Evolutionary conservation across 768 basidiomycete species (phyloP).

Genomic region (Cubamyces lactineus): DNA sequence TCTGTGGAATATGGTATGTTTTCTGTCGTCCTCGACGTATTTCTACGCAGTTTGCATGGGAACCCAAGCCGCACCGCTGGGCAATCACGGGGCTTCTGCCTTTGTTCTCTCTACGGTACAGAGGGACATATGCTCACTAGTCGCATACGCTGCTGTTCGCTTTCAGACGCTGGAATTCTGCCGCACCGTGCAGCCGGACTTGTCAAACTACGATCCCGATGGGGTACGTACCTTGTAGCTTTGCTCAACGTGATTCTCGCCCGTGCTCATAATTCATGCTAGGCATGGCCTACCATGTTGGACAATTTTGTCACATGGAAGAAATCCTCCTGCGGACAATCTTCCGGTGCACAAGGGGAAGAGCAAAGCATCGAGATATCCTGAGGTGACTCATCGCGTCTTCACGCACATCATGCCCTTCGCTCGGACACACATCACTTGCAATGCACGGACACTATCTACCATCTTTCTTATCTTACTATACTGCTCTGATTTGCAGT

Average conservation of each 20-base stretch:
- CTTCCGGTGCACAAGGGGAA: neutral
- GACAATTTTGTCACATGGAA: conserved; percentile 82
- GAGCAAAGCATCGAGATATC: neutral
- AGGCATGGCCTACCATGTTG: conserved; percentile 85
- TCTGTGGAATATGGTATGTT: conserved; percentile 79
- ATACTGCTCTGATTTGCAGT: too few species aligned
- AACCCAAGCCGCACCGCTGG: neutral
- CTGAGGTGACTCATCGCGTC: neutral
- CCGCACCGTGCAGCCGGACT: conserved; percentile 55
- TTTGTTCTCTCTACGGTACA: neutral
- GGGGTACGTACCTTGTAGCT: conserved; percentile 49
- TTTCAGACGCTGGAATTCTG: conserved; percentile 78
- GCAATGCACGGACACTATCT: neutral
- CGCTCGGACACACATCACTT: neutral
- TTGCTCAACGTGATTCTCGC: neutral
- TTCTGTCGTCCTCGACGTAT: neutral
- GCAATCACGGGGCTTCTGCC: neutral
- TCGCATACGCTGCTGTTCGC: neutral
- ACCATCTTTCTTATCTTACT: neutral
- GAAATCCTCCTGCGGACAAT: conserved; percentile 22
- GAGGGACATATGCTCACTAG: neutral
- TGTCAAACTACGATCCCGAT: conserved; percentile 74
- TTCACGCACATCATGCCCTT: neutral
- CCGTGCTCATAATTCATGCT: neutral
- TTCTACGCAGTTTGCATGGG: neutral